Percentiles rank a stretch among this genome's conserved stretches.
Evolutionary conservation across 257 asterid genomes (phyloP).

Genomic region (Salvia rosmarinus): DNA sequence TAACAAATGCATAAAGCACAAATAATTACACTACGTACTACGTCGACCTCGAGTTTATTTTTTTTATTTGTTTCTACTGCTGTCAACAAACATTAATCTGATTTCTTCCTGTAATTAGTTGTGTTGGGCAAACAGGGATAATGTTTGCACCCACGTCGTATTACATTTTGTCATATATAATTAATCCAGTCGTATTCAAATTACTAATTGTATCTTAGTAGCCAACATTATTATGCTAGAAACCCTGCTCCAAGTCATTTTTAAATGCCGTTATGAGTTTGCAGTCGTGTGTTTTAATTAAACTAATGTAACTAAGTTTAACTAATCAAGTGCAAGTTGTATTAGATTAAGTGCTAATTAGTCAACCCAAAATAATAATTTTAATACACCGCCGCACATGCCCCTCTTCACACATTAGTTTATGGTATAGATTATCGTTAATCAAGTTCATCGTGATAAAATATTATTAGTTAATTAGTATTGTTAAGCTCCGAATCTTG

Average conservation of each 20-base stretch:
- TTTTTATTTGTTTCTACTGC: background rate
- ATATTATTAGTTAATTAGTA: background rate
- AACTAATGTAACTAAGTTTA: background rate
- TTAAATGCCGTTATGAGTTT: too few relatives aligned
- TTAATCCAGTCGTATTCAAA: background rate
- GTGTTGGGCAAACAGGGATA: constrained; percentile 15
- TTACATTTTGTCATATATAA: background rate
- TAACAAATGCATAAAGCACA: background rate
- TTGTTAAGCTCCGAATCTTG: background rate
- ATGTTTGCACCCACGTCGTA: background rate
- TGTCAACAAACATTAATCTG: constrained; percentile 5
- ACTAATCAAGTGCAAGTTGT: constrained; percentile 6
- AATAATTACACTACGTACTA: background rate
- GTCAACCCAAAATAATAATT: background rate
- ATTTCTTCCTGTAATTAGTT: background rate
- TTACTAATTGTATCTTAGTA: background rate
- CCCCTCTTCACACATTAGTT: background rate
- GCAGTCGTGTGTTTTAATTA: too few relatives aligned
- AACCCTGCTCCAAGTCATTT: background rate
- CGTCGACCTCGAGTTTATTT: background rate
- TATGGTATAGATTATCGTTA: background rate
- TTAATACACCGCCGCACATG: constrained; percentile 19
- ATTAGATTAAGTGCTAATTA: background rate
- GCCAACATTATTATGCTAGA: background rate
- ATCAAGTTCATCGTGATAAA: background rate